A percentile compares a stretch with the other conserved stretches of the same genome.
phyloP scores from a whole-genome alignment of 768 basidiomycete genomes.

The Favolaschia claudopus region DNA sequence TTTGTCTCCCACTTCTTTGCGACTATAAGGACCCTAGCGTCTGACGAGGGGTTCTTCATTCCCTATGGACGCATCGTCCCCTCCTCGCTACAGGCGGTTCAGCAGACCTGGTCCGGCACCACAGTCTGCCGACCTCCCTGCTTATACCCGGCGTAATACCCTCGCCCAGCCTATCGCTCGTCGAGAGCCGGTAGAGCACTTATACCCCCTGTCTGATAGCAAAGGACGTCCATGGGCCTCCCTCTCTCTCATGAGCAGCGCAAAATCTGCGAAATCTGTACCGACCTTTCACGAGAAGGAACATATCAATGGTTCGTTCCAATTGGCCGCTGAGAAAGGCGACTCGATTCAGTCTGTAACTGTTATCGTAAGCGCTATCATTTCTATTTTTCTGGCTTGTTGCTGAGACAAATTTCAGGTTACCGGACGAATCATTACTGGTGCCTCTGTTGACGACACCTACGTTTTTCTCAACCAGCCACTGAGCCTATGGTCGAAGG shows the following conservation, averaged over 20 bases:
- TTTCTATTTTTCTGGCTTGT: not conserved
- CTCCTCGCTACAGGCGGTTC: constrained; percentile 58
- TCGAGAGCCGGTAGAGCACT: constrained; percentile 58
- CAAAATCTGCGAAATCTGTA: constrained; percentile 57
- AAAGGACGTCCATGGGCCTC: constrained; percentile 53
- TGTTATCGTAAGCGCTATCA: constrained; percentile 44
- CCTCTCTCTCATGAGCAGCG: constrained; percentile 57
- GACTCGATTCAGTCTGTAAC: constrained; percentile 60
- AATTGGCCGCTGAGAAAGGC: constrained; percentile 56
- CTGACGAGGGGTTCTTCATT: not conserved
- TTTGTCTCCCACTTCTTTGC: not conserved
- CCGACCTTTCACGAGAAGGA: constrained; percentile 65
- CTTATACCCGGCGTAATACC: constrained; percentile 58
- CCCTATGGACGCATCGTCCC: constrained; percentile 55
- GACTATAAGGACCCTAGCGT: constrained; percentile 16
- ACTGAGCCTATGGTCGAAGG: constrained; percentile 57
- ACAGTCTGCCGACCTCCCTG: constrained; percentile 54
- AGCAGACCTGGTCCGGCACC: constrained; percentile 59
- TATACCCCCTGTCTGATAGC: constrained; percentile 49
- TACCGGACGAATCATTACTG: constrained; percentile 61
- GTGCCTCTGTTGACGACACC: constrained; percentile 49
- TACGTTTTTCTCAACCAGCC: constrained; percentile 54
- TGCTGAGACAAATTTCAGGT: constrained; percentile 39
- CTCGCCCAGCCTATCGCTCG: constrained; percentile 47
- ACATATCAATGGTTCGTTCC: constrained; percentile 54